phyloP scores from a whole-genome alignment of 2,329 filamentous ascomycete genomes.

The Rhytidhysteron rufulum region DNA sequence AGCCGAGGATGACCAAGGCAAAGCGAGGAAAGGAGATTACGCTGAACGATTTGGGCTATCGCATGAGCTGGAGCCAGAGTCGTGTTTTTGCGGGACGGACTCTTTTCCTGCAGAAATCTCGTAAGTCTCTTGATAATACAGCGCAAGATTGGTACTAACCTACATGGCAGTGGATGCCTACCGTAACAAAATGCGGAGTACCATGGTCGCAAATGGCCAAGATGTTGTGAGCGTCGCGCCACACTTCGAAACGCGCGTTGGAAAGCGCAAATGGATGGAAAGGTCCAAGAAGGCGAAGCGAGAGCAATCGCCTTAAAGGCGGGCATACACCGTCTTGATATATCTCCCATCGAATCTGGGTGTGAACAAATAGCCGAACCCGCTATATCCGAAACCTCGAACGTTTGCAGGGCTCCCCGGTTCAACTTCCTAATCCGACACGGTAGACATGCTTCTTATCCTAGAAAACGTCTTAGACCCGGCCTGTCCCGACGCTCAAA shows the following conservation, averaged over 20 bases:
- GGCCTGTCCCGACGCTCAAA: not conserved
- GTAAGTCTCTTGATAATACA: constrained; percentile 56
- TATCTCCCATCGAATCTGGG: constrained; percentile 16
- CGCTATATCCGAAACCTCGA: constrained; percentile 17
- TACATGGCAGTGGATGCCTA: constrained; percentile 75
- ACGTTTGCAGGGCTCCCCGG: constrained; percentile 3
- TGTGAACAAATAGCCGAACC: constrained; percentile 23
- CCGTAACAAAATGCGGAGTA: constrained; percentile 82
- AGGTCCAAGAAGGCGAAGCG: constrained; percentile 41
- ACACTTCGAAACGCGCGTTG: constrained; percentile 84
- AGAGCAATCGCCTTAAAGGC: constrained; percentile 36
- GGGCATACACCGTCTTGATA: constrained; percentile 16
- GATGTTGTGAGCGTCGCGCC: constrained; percentile 70
- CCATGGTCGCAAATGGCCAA: constrained; percentile 73
- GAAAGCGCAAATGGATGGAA: constrained; percentile 64
- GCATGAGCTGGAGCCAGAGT: constrained; percentile 96
- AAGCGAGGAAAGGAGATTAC: constrained; percentile 79
- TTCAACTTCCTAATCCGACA: constrained; percentile 1
- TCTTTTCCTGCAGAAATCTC: constrained; percentile 83
- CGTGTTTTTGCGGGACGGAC: constrained; percentile 83
- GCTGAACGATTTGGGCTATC: constrained; percentile 87
- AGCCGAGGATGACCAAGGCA: constrained; percentile 68
- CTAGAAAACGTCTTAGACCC: not conserved
- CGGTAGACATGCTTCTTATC: not conserved
- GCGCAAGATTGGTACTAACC: constrained; percentile 16